A percentile compares a stretch with the other conserved stretches of the same genome.
Conservation (phyloP, 1,284 basidiomycete species). For the Malassezia slooffiae region DNA sequence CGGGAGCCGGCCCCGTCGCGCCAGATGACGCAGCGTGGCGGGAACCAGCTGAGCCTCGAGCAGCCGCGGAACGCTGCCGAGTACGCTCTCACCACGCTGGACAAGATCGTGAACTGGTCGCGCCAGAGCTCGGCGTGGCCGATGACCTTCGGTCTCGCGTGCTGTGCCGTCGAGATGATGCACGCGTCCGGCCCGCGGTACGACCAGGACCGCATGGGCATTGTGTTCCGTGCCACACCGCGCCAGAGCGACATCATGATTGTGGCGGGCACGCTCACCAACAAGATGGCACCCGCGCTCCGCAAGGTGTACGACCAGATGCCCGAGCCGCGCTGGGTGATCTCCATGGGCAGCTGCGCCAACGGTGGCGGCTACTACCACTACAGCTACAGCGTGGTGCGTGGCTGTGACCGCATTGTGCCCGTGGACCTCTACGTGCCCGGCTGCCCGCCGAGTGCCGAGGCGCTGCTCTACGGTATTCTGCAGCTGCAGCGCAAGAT, state of each 20-base stretch:
- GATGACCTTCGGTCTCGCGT: slow-evolving; percentile 96
- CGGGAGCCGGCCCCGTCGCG: slow-evolving; percentile 10
- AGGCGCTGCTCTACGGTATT: slow-evolving; percentile 60
- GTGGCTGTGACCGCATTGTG: slow-evolving; percentile 98
- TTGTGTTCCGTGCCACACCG: slow-evolving; percentile 96
- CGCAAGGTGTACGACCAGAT: slow-evolving; percentile 43
- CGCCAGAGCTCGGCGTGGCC: slow-evolving; percentile 98
- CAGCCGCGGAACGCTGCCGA: slow-evolving; percentile 83
- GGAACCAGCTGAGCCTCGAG: slow-evolving; percentile 57
- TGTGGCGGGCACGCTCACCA: slow-evolving; percentile 94
- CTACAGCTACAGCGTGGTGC: slow-evolving; percentile 95
- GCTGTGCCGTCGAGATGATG: slow-evolving; percentile 83
- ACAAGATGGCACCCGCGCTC: slow-evolving; percentile 86
- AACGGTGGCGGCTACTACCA: slow-evolving; percentile 93
- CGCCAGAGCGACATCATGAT: slow-evolving; percentile 99
- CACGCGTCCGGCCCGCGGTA: slow-evolving; percentile 98
- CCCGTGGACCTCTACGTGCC: slow-evolving; percentile 80
- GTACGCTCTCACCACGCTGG: slow-evolving; percentile 88
- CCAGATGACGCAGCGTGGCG: slow-evolving; percentile 15
- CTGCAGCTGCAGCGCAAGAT: slow-evolving; percentile 95
- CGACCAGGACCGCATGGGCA: slow-evolving; percentile 93
- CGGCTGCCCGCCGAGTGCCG: slow-evolving; percentile 76
- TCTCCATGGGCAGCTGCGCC: slow-evolving; percentile 98
- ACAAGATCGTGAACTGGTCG: slow-evolving; percentile 97
- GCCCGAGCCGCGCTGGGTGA: slow-evolving; percentile 63